Percentiles rank a stretch among this genome's conserved stretches.
phyloP scores from a whole-genome alignment of 176 grass and related monocot genomes.

The Thalia dealbata region DNA sequence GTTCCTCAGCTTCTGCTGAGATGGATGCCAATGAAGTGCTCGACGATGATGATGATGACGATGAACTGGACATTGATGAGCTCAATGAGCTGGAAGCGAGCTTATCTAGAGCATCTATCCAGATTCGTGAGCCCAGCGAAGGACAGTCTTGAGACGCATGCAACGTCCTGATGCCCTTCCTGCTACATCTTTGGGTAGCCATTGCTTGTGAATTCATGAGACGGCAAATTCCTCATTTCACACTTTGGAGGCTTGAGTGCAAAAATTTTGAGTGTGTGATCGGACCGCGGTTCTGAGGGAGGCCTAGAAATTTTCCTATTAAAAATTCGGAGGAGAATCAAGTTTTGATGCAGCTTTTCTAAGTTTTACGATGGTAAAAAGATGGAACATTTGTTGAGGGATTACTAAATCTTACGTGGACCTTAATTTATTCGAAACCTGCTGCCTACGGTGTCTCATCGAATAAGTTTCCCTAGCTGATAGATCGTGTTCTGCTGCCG shows the following conservation, averaged over 20 bases:
- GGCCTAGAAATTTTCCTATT: neutral
- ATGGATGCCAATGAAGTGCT: conserved; percentile 39
- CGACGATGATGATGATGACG: conserved; percentile 38
- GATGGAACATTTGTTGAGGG: neutral
- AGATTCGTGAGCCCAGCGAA: conserved; percentile 56
- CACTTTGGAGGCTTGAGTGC: neutral
- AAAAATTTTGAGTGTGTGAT: neutral
- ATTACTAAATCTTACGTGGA: neutral
- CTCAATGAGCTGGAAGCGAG: conserved; percentile 94
- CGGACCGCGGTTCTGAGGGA: neutral
- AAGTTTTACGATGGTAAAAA: neutral
- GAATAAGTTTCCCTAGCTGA: no score
- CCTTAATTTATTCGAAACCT: neutral
- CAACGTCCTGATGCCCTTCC: neutral
- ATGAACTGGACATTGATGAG: conserved; percentile 89
- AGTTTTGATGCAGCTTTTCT: conserved; percentile 5
- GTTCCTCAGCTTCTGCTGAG: conserved; percentile 46
- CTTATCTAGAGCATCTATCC: conserved; percentile 59
- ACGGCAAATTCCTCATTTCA: neutral
- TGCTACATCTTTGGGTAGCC: neutral
- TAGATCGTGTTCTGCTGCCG: neutral
- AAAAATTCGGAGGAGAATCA: neutral
- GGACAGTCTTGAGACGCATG: conserved; percentile 12
- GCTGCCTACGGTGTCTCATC: neutral
- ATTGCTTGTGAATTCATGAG: neutral